These are phyloP conservation scores for Fistulinella prunicolor DNA, from an alignment of 768 basidiomycete genomes.

Conservation along the genomic window DNA sequence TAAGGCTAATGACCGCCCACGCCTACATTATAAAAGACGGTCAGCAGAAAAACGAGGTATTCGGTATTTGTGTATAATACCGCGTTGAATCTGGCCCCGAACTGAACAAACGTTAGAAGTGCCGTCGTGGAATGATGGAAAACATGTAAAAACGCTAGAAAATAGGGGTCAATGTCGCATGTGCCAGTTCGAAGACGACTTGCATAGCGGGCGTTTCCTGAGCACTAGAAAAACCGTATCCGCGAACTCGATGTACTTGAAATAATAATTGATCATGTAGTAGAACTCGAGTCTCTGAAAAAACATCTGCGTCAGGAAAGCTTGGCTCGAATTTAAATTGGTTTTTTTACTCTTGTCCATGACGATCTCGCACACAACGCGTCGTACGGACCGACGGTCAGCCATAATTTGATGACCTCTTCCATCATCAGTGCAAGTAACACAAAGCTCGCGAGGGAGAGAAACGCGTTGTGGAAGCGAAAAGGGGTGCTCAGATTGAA, in stretches of 20 bases:
- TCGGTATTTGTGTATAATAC: constrained; percentile 35
- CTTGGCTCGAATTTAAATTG: background rate
- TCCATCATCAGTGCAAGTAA: constrained; percentile 80
- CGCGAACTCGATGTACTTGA: constrained; percentile 92
- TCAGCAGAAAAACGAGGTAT: background rate
- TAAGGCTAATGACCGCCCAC: constrained; percentile 86
- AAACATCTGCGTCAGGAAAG: background rate
- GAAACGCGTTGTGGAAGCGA: constrained; percentile 82
- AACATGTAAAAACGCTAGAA: constrained; percentile 88
- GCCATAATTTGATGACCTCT: constrained; percentile 75
- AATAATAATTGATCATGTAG: constrained; percentile 97
- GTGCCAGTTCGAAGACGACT: constrained; percentile 26
- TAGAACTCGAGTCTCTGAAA: constrained; percentile 82
- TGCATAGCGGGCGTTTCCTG: constrained; percentile 95
- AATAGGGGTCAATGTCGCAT: background rate
- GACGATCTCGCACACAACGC: constrained; percentile 69
- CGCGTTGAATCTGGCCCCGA: constrained; percentile 85
- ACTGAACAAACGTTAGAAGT: constrained; percentile 85
- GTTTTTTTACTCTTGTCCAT: constrained; percentile 75
- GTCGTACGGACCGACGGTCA: constrained; percentile 66
- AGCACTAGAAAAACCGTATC: constrained; percentile 95
- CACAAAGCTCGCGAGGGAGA: constrained; percentile 77
- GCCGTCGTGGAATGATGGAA: constrained; percentile 98
- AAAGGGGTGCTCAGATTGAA: constrained; percentile 72
- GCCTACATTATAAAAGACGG: constrained; percentile 48